Base-by-base conservation (phyloP, 768 basidiomycete genomes). In the Mycena chlorophos region DNA sequence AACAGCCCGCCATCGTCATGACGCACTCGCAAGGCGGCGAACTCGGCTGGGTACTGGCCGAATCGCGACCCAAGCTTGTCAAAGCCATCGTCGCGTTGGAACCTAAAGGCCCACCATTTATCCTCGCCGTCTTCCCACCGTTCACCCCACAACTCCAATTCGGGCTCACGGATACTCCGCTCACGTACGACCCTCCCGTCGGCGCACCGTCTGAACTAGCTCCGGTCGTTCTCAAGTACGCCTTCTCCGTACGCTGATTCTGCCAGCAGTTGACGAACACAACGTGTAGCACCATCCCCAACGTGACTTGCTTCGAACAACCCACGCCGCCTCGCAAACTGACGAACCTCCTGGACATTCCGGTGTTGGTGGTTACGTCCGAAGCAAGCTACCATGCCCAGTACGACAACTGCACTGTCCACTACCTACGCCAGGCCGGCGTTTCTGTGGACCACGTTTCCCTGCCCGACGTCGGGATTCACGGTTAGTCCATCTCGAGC, bases 21-120 rank as follows among this genome's bases (percentile, higher is more conserved):
- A 71, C 73, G 2, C 74, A 75, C 51, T 75, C 74, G 2, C 74
- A 75, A 52, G 62, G 70, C 14, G 74, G 74, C 4, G 56, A 49
- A 14, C 64, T 71, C 23, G 72, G 73, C 42, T 75, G 74, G 74
- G 66, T 71, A 20, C 49, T 75, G 30, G 74, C 63, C 10, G 75
- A 75, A 42, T 54, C 65, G 3, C 69, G 72, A 14, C 73, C 74
- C 8, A 57, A 58, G 38, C 57, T 67, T 42, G 66, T 75, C 23
- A 71, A 67, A 49, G 72, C 68, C 22, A 73, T 75, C 27, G 64
- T 75, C 17, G 71, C 74, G 10, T 62, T 75, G 38, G 74, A 75
- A 55, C 74, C 74, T 12, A 58, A 25, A 2, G 74, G 74, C 1
- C 74, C 74, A 5, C 74, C 74, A 2, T 75, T 75, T 66, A 65